Base-by-base conservation (phyloP, 345 rosid species). In the Abelmoschus esculentus region DNA sequence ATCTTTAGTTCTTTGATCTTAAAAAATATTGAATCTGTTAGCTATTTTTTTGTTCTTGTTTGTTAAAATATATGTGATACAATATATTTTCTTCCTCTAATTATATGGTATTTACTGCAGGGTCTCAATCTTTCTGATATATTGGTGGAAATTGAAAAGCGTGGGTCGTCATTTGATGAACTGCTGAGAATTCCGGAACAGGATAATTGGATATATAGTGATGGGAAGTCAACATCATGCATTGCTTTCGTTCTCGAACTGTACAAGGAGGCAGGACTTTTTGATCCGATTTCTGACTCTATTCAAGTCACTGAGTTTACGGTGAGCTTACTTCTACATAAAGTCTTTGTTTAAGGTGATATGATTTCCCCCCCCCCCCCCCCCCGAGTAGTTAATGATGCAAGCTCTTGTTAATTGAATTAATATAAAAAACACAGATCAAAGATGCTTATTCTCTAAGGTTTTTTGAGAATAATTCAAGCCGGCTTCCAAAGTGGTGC, bases 271-370 rank as follows among this genome's bases (percentile, higher is more conserved):
- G 97, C 91, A 42, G 97, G 99, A 17, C 80, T 91, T 17, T 95
- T 95, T 69, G 83, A 80, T 78, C 96, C 90, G 57, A 73, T 85
- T 70, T 66, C 88, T 26, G 72, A 76, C 77, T 80, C 87, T 60
- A 71, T 95, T 59, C 97, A 95, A 85, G 98, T 91, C 76, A 91
- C 99, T 1, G 97, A 95, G 73, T 95, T 95, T 81, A 95, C 99
- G 75, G 68, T 64, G 17, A 64, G 68, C 36, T 22, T 47, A 12
- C 46, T 64, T 64, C 0, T 61, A n/a, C 38, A 11, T 42, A 6
- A 22, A 42, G 14, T 42, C 66, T 19, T 59, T 70, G 46, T 54
- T 29, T 31, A 28, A 26, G 49, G 17, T 53, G n/a, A 52, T 67
- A 49, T 49, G 53, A 49, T 13, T 49, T 49, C n/a, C n/a, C n/a